A percentile compares a stretch with the other conserved stretches of the same genome.
Conservation (phyloP, 352 stramenopile genomes). For the Thraustochytrium striatum region DNA sequence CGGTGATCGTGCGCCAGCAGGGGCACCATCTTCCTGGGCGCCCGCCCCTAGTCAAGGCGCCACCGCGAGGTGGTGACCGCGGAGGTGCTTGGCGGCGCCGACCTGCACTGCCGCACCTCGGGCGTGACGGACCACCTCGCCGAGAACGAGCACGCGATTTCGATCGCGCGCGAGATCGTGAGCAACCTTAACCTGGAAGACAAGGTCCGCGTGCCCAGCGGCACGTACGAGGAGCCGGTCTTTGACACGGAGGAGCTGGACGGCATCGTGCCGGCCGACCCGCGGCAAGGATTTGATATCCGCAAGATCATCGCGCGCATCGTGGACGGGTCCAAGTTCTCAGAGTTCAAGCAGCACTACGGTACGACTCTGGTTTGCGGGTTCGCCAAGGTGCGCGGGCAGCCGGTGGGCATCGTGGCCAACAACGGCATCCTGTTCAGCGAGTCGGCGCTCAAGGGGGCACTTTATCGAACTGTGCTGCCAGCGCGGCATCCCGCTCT, state of each 20-base stretch:
- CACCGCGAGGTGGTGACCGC: slow-evolving; percentile 91
- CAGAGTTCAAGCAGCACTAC: slow-evolving; percentile 96
- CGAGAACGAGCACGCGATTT: slow-evolving; percentile 86
- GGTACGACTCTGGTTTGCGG: slow-evolving; percentile 91
- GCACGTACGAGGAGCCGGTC: slow-evolving; percentile 80
- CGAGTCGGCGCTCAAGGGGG: slow-evolving; percentile 82
- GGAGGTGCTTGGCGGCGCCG: slow-evolving; percentile 88
- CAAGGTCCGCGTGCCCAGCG: neutral
- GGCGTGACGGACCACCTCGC: slow-evolving; percentile 94
- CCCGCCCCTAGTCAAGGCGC: slow-evolving; percentile 95
- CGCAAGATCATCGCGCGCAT: slow-evolving; percentile 86
- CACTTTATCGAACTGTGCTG: slow-evolving; percentile 97
- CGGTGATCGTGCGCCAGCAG: slow-evolving; percentile 91
- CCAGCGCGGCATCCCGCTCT: slow-evolving; percentile 87
- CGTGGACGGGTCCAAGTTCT: slow-evolving; percentile 90
- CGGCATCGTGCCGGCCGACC: slow-evolving; percentile 85
- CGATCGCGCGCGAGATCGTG: slow-evolving; percentile 77
- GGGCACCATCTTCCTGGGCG: slow-evolving; percentile 94
- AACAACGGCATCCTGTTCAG: slow-evolving; percentile 97
- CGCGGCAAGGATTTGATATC: slow-evolving; percentile 91
- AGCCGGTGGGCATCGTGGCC: slow-evolving; percentile 90
- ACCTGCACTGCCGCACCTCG: slow-evolving; percentile 80
- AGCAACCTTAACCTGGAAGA: slow-evolving; percentile 73
- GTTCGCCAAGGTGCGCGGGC: slow-evolving; percentile 90
- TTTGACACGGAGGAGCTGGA: slow-evolving; percentile 84